Evolutionary conservation across 2,329 filamentous ascomycete species (phyloP).

Genomic region (Phialophora chinensis): DNA sequence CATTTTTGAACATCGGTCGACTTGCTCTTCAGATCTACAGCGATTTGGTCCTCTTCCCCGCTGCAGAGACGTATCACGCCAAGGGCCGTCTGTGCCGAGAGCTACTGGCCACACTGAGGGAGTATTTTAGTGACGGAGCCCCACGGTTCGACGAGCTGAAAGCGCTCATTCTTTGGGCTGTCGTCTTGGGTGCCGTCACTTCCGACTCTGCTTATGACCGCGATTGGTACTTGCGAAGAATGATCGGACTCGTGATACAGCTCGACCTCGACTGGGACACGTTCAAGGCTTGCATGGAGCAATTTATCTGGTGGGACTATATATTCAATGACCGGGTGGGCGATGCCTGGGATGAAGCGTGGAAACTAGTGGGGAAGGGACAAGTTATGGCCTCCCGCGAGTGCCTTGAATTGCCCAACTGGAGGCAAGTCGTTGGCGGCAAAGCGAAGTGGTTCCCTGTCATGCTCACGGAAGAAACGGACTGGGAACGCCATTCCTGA

Average conservation of each 20-base stretch:
- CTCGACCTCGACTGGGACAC: conserved; percentile 1
- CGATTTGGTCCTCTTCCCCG: conserved; percentile 3
- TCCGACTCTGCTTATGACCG: neutral
- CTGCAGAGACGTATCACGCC: conserved; percentile 4
- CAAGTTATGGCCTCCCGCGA: neutral
- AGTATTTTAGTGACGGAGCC: neutral
- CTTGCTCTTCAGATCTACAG: conserved; percentile 11
- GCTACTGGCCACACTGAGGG: neutral
- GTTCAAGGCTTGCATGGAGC: conserved; percentile 3
- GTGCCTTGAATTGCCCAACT: neutral
- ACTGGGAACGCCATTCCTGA: neutral
- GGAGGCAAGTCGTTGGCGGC: neutral
- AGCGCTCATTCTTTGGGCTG: neutral
- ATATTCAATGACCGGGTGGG: neutral
- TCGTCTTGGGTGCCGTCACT: neutral
- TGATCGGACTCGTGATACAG: neutral
- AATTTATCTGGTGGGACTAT: conserved; percentile 10
- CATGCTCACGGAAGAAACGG: neutral
- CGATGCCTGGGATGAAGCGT: neutral
- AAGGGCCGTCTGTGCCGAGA: conserved; percentile 6
- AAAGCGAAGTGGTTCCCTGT: neutral
- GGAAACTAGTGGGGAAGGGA: neutral
- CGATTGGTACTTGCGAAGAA: neutral
- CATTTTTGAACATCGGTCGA: neutral
- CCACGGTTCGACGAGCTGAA: neutral